Evolutionary conservation across 345 rosid species (phyloP), one percentile per base, ranked within the genome.

Genomic region (Lepidium sativum): DNA sequence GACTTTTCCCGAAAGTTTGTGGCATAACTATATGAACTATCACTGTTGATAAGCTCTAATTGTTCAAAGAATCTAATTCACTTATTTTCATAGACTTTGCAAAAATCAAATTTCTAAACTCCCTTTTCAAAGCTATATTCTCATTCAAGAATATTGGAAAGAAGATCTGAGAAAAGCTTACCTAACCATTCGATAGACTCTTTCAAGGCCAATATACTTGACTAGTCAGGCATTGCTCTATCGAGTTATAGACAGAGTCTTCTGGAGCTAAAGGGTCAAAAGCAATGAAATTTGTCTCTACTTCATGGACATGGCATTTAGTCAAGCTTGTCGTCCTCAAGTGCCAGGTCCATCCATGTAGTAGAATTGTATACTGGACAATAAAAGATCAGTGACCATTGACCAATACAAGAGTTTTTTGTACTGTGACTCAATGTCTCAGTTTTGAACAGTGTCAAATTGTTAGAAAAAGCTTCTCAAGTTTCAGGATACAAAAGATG

Each of bases 291-390:
- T 87, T 81, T 62, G 68, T 63, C 60, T 81, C 79, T 80, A 2
- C 78, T 69, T 18, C 78, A 35, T 82, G 82, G 44, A 84, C 82
- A 75, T 84, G 94, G 71, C 94, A 86, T 12, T 77, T 9, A 3
- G 94, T 86, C 89, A 86, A 65, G 75, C 84, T 86, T 5, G 87
- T 82, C 84, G 79, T 20, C 21, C 1, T 20, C 21, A 20, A 20
- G 37, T 85, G 91, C 87, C 86, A 84, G 59, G 77, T 87, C 87
- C 95, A 80, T 87, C 91, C 91, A 83, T 6, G 79, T 66, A 25
- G 83, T 60, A 77, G 80, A 5, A 80, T 87, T 69, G 81, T 60
- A 71, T 84, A 83, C 91, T 87, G 86, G 32, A 48, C n/a, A 20
- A 2, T 49, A 45, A 45, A 45, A 20, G 29, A 20, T 45, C 6